A percentile compares a stretch with the other conserved stretches of the same genome.
Conservation (phyloP, 495 filamentous ascomycete species). For the Sordaria brevicollis region DNA sequence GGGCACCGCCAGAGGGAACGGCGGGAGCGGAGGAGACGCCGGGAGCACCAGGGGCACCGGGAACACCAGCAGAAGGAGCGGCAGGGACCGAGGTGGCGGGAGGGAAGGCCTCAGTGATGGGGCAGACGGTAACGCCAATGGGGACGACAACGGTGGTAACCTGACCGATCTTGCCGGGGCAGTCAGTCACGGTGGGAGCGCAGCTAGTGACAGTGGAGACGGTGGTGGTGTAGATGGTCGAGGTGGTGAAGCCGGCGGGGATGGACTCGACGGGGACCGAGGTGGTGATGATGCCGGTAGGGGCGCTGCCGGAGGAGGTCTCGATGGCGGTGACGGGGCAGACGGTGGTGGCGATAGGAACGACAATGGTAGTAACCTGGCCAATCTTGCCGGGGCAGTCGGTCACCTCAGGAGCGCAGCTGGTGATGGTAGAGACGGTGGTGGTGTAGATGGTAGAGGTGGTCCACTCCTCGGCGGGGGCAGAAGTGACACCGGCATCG, state of each 20-base stretch:
- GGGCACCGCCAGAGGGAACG: background rate
- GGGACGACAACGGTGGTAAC: conserved; percentile 29
- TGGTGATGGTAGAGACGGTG: conserved; percentile 43
- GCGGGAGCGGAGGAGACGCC: background rate
- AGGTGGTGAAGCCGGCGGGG: conserved; percentile 18
- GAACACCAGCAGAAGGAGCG: background rate
- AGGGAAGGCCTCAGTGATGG: conserved; percentile 13
- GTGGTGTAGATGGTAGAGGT: conserved; percentile 40
- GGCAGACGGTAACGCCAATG: conserved; percentile 27
- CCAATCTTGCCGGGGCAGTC: conserved; percentile 31
- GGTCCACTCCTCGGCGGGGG: conserved; percentile 4
- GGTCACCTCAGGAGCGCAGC: conserved; percentile 49
- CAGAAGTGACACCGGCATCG: background rate
- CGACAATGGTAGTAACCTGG: conserved; percentile 27
- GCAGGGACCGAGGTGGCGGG: background rate
- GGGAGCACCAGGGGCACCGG: background rate
- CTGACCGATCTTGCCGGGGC: conserved; percentile 37
- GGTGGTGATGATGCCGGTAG: background rate
- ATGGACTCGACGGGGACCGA: conserved; percentile 3
- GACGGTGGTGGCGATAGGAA: conserved; percentile 31
- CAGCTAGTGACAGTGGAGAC: conserved; percentile 47
- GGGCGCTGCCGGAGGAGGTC: conserved; percentile 9
- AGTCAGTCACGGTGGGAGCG: conserved; percentile 43
- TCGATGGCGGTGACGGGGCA: conserved; percentile 32
- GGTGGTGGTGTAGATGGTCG: conserved; percentile 45